Conservation (phyloP, 1,284 basidiomycete species). For the Schizophyllum commune region DNA sequence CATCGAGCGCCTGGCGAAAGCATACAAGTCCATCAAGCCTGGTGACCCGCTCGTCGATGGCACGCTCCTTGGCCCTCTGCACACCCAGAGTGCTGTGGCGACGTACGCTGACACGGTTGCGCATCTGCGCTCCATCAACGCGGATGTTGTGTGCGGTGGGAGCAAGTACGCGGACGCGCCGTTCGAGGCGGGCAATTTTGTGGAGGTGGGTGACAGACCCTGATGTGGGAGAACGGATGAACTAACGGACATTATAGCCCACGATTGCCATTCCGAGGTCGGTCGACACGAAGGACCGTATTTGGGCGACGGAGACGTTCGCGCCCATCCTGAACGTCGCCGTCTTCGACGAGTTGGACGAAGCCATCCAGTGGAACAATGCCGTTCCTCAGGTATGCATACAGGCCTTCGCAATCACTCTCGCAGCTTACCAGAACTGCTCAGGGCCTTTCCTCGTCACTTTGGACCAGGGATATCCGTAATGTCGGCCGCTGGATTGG, state of each 20-base stretch:
- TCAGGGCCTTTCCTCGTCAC: constrained; percentile 78
- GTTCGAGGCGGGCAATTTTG: constrained; percentile 72
- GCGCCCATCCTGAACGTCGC: constrained; percentile 83
- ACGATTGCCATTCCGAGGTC: constrained; percentile 70
- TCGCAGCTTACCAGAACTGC: constrained; percentile 12
- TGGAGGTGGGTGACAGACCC: constrained; percentile 21
- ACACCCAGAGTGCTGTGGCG: constrained; percentile 60
- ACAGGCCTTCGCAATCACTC: constrained; percentile 1
- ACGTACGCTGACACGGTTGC: constrained; percentile 61
- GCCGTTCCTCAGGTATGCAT: constrained; percentile 65
- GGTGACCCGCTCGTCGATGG: constrained; percentile 74
- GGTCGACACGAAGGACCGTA: constrained; percentile 39
- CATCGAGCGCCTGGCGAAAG: constrained; percentile 63
- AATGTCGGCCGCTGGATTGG: constrained; percentile 88
- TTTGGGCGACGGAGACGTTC: constrained; percentile 83
- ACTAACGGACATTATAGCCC: constrained; percentile 38
- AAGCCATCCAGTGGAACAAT: constrained; percentile 93
- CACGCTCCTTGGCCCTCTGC: constrained; percentile 85
- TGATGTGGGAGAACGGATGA: background rate
- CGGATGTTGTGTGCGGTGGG: constrained; percentile 74
- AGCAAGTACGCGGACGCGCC: constrained; percentile 38
- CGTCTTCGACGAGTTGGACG: constrained; percentile 84
- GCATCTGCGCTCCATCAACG: constrained; percentile 57
- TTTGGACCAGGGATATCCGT: constrained; percentile 83
- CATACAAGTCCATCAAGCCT: constrained; percentile 62